phyloP scores from a whole-genome alignment of 257 asterid genomes.

The Solanum pennellii region DNA sequence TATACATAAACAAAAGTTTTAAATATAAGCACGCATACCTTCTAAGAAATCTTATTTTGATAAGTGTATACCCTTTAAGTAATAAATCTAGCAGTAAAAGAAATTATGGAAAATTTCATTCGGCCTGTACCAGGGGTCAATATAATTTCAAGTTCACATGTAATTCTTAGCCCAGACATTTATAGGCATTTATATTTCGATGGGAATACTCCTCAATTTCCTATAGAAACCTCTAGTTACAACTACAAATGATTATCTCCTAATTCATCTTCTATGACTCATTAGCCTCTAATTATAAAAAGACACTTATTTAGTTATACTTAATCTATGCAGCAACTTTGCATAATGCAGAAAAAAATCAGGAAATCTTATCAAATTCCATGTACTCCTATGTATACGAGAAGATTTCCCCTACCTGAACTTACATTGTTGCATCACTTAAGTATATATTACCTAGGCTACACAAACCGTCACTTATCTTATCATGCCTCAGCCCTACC shows the following conservation, averaged over 20 bases:
- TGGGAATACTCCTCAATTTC: not conserved
- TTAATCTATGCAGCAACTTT: not conserved
- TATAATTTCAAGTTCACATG: not conserved
- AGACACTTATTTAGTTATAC: not conserved
- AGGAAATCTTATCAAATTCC: not conserved
- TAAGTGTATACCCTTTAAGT: not conserved
- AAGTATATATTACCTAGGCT: not conserved
- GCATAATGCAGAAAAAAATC: not conserved
- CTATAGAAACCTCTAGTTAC: not conserved
- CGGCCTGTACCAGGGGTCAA: not conserved
- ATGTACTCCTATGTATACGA: not conserved
- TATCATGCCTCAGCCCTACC: not conserved
- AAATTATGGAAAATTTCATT: not conserved
- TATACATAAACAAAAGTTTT: not conserved
- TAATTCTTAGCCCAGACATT: not conserved
- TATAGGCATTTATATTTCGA: not conserved
- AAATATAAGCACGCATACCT: not conserved
- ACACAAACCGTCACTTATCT: not conserved
- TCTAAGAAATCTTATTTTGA: not conserved
- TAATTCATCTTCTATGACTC: not conserved
- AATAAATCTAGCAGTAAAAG: not conserved
- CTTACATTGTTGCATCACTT: not conserved
- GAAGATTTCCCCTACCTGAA: not conserved
- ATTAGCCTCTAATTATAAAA: not conserved
- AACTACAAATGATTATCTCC: not conserved